Conservation (phyloP, 345 rosid species). For the Eucalyptus microcorys region DNA sequence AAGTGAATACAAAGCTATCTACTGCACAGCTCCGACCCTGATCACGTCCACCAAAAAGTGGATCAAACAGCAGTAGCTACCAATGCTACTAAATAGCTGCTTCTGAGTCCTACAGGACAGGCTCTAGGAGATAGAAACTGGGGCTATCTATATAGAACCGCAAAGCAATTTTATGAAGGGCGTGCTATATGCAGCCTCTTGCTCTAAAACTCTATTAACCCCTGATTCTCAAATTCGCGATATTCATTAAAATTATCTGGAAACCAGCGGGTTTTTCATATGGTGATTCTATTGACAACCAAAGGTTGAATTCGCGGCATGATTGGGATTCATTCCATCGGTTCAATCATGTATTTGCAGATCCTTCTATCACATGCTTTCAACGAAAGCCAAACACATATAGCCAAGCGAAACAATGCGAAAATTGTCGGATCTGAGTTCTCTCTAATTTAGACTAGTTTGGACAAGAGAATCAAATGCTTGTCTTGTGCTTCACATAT, state of each 20-base stretch:
- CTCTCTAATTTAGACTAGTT: background rate
- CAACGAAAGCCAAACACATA: background rate
- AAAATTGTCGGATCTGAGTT: background rate
- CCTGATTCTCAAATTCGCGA: background rate
- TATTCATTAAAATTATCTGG: background rate
- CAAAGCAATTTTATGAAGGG: background rate
- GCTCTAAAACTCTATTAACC: background rate
- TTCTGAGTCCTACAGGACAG: background rate
- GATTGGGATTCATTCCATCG: background rate
- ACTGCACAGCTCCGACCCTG: background rate
- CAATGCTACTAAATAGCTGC: background rate
- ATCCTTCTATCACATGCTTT: background rate
- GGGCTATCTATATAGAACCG: background rate
- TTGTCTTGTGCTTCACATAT: background rate
- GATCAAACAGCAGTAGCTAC: background rate
- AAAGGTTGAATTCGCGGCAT: background rate
- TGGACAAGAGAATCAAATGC: background rate
- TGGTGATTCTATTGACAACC: background rate
- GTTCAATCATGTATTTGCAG: background rate
- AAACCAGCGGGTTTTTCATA: background rate
- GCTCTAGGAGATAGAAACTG: background rate
- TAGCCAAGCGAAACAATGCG: background rate
- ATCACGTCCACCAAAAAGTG: background rate
- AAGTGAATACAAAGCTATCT: background rate
- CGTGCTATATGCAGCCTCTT: background rate